These are phyloP conservation scores for Jamesozyma lodderae DNA, from an alignment of 805 yeast genomes.

Conservation along the genomic window DNA sequence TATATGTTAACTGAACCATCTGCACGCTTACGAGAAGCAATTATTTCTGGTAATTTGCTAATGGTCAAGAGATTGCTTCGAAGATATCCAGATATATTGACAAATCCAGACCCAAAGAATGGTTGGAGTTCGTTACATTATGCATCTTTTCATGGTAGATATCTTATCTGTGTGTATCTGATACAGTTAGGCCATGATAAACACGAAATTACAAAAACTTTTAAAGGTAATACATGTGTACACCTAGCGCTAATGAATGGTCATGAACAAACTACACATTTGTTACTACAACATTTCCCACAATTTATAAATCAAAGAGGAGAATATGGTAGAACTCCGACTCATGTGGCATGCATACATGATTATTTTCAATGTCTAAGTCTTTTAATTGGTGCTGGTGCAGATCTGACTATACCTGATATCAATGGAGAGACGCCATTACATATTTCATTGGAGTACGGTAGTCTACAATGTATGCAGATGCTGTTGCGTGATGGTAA, in stretches of 20 bases:
- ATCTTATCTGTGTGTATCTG: conserved; percentile 53
- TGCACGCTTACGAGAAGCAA: conserved; percentile 57
- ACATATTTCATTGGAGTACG: conserved; percentile 72
- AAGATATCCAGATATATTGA: conserved; percentile 59
- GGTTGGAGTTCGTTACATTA: conserved; percentile 85
- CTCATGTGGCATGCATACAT: conserved; percentile 56
- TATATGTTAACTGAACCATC: conserved; percentile 43
- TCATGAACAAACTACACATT: conserved; percentile 64
- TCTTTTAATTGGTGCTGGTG: conserved; percentile 63
- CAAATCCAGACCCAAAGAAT: conserved; percentile 55
- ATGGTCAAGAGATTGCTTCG: conserved; percentile 58
- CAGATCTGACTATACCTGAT: conserved; percentile 66
- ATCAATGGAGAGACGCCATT: conserved; percentile 71
- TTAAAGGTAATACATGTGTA: conserved; percentile 52
- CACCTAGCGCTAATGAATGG: conserved; percentile 60
- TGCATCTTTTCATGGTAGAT: conserved; percentile 66
- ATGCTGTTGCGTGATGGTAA: conserved; percentile 38
- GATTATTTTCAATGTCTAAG: conserved; percentile 58
- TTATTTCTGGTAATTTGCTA: conserved; percentile 50
- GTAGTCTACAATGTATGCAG: conserved; percentile 48
- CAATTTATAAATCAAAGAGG: conserved; percentile 42
- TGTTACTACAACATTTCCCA: conserved; percentile 58
- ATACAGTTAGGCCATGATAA: conserved; percentile 49
- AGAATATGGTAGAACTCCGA: conserved; percentile 46
- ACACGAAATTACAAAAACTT: conserved; percentile 42